phyloP scores from a whole-genome alignment of 371 early-diverging fungal species.

The Paraphysoderma sedebokerense region DNA sequence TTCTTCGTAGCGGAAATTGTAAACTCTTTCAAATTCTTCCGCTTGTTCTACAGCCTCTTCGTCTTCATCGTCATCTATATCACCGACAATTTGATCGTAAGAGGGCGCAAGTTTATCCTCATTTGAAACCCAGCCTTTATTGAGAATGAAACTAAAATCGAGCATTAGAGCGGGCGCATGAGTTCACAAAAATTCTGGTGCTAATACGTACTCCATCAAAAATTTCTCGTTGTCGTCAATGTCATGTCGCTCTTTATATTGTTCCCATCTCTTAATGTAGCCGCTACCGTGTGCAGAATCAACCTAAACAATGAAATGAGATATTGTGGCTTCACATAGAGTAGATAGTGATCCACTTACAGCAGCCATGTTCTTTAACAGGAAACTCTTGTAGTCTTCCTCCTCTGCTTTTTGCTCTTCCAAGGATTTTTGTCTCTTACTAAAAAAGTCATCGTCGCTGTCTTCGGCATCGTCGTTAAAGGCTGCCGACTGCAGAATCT shows the following conservation, averaged over 20 bases:
- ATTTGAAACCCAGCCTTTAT: conserved; percentile 86
- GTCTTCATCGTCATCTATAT: conserved; percentile 41
- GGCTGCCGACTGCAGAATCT: too few relatives aligned
- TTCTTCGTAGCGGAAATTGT: conserved; percentile 90
- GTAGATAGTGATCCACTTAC: conserved; percentile 6
- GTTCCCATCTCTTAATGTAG: conserved; percentile 36
- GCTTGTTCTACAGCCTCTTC: conserved; percentile 48
- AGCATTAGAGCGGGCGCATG: conserved; percentile 1
- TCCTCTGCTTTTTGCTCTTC: conserved; percentile 63
- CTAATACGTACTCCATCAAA: conserved; percentile 59
- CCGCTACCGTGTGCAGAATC: too few relatives aligned
- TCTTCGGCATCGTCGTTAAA: conserved; percentile 18
- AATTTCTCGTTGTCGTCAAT: conserved; percentile 58
- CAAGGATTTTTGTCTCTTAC: conserved; percentile 43
- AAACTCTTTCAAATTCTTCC: conserved; percentile 75
- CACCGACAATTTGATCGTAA: conserved; percentile 45
- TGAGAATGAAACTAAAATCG: conserved; percentile 50
- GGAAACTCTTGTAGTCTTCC: conserved; percentile 59
- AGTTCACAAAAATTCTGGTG: background rate
- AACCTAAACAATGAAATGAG: conserved; percentile 5
- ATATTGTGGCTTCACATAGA: background rate
- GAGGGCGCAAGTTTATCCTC: conserved; percentile 29
- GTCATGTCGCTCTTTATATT: conserved; percentile 30
- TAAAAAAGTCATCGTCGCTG: conserved; percentile 44
- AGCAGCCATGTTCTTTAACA: conserved; percentile 53